phyloP scores from a whole-genome alignment of 2,329 filamentous ascomycete genomes.

The Acarospora socialis region DNA sequence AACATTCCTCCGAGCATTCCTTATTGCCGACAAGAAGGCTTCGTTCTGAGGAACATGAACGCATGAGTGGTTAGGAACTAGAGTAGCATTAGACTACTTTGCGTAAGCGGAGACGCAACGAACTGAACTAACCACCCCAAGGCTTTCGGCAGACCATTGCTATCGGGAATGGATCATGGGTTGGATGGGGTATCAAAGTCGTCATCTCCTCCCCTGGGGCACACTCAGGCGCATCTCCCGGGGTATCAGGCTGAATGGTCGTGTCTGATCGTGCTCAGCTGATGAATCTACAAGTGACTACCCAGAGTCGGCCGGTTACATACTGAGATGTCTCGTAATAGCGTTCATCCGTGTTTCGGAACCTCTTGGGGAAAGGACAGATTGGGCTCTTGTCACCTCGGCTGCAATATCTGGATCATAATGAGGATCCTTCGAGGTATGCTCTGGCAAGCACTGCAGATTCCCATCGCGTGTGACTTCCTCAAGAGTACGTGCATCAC shows the following conservation, averaged over 20 bases:
- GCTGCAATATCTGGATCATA: slow-evolving; percentile 48
- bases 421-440: slow-evolving; percentile 44
- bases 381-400: slow-evolving; percentile 50
- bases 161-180: slow-evolving; percentile 49
- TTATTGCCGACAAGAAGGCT: slow-evolving; percentile 55
- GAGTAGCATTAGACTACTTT: neutral
- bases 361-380: slow-evolving; percentile 35
- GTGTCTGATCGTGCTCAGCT: slow-evolving; percentile 28
- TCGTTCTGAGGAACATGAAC: slow-evolving; percentile 59
- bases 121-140: slow-evolving; percentile 35
- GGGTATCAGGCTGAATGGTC: slow-evolving; percentile 37
- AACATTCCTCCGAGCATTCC: slow-evolving; percentile 47
- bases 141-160: slow-evolving; percentile 57
- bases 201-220: slow-evolving; percentile 44
- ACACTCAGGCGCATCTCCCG: slow-evolving; percentile 40
- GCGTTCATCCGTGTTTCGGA: slow-evolving; percentile 43
- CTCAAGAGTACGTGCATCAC: slow-evolving; percentile 3
- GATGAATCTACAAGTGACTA: neutral
- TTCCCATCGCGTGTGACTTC: slow-evolving; percentile 12
- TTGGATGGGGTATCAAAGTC: slow-evolving; percentile 46
- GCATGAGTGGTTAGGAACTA: slow-evolving; percentile 43
- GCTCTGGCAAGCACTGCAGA: slow-evolving; percentile 33
- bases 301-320: slow-evolving; percentile 1
- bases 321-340: slow-evolving; percentile 49
- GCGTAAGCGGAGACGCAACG: too few relatives aligned